Percentiles rank a stretch among this genome's conserved stretches.
Conservation (phyloP, 306 rosid genomes). For the Rubus idaeus region DNA sequence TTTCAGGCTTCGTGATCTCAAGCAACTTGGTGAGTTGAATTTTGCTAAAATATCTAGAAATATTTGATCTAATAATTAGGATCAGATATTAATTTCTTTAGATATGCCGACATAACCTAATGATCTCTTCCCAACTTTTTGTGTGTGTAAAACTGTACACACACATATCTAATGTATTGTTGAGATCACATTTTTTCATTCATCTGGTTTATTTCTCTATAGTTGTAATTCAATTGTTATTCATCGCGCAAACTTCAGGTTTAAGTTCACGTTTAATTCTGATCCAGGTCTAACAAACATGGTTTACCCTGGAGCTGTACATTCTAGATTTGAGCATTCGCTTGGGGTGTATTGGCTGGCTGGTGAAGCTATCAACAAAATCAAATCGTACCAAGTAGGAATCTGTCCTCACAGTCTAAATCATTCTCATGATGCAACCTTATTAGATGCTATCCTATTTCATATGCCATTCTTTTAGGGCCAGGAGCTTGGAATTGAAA, state of each 20-base stretch:
- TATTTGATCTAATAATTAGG: background rate
- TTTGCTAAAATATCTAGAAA: background rate
- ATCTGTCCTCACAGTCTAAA: slow-evolving; percentile 9
- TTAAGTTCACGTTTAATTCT: slow-evolving; percentile 1
- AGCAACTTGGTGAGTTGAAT: slow-evolving; percentile 80
- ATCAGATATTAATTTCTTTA: background rate
- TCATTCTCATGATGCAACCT: slow-evolving; percentile 11
- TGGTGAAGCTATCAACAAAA: slow-evolving; percentile 67
- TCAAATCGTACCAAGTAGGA: slow-evolving; percentile 60
- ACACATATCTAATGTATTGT: background rate
- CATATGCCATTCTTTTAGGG: slow-evolving; percentile 54
- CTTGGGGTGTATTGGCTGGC: slow-evolving; percentile 96
- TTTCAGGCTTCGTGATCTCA: slow-evolving; percentile 92
- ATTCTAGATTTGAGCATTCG: slow-evolving; percentile 94
- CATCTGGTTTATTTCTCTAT: background rate
- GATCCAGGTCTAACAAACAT: slow-evolving; percentile 66
- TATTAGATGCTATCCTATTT: slow-evolving; percentile 3
- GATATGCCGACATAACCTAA: background rate
- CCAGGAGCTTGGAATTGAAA: slow-evolving; percentile 76
- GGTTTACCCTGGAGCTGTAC: slow-evolving; percentile 96
- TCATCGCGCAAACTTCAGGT: slow-evolving; percentile 17
- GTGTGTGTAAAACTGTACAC: background rate
- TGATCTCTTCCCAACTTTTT: background rate
- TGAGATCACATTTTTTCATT: background rate
- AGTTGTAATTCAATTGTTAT: slow-evolving; percentile 8